These are phyloP conservation scores for Neofusicoccum umdonicola DNA, from an alignment of 2,329 filamentous ascomycete genomes.

Conservation along the genomic window DNA sequence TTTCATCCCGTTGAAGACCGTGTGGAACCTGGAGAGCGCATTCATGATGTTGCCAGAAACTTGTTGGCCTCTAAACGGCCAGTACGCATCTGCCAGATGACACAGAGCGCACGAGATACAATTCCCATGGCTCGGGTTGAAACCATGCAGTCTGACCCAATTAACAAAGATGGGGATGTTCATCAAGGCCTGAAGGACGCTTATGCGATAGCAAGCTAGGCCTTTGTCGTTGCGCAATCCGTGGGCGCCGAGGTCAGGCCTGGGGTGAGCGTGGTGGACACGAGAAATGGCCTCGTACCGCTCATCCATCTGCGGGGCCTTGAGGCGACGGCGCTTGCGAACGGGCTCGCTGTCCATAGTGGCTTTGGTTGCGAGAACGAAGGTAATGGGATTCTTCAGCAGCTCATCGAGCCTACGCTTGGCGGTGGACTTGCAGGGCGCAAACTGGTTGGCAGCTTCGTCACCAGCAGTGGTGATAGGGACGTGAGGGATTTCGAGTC, in stretches of 20 bases:
- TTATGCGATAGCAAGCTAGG: conserved; percentile 23
- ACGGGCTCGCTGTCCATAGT: background rate
- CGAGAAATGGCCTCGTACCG: background rate
- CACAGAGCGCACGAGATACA: conserved; percentile 12
- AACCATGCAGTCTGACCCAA: conserved; percentile 16
- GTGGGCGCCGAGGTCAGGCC: background rate
- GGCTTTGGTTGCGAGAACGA: background rate
- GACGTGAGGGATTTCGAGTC: background rate
- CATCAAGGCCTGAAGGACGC: conserved; percentile 20
- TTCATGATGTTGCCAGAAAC: background rate
- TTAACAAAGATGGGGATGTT: conserved; percentile 20
- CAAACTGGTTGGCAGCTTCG: background rate
- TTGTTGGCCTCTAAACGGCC: background rate
- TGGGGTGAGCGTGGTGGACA: background rate
- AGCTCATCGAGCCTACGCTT: conserved; percentile 5
- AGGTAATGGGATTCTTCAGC: background rate
- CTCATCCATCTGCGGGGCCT: background rate
- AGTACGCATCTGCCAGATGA: conserved; percentile 3
- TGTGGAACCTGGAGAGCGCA: background rate
- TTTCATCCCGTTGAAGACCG: background rate
- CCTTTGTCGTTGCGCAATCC: conserved; percentile 20
- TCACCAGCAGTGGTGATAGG: background rate
- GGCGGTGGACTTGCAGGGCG: background rate
- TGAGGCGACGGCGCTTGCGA: background rate
- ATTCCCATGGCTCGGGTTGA: background rate